Base-by-base conservation (phyloP, 164 flowering plant genomes). In the Tetrastigma voinierianum region DNA sequence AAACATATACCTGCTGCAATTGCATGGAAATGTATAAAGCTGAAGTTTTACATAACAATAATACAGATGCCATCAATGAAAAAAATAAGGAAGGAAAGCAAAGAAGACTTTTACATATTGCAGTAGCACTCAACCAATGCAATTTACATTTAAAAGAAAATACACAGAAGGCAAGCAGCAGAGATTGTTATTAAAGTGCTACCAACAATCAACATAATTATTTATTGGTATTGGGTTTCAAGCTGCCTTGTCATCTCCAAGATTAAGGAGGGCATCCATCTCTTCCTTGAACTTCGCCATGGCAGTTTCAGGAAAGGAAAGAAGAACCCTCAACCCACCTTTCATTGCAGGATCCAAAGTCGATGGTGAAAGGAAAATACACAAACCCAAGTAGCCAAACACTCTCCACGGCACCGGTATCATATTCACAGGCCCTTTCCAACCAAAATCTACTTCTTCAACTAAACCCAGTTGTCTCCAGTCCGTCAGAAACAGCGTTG, bases 201-300 rank as follows among this genome's bases (percentile, higher is more conserved):
- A n/a, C n/a, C 40, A 32, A 32, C 40, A 32, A 4, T 32, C 5
- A 32, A 32, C 40, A 32, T 32, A 32, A 32, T 3, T 32, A 32
- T 32, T 3, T 32, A 7, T 32, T 32, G 3, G 40, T 32, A 3
- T 32, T 32, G 40, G 6, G 40, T 32, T 4, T 32, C 40, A 32
- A 32, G 40, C 40, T 32, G 40, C 48, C 12, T n/a, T 9, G 10
- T 46, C 46, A 25, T 63, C 51, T n/a, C 24, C 46, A 52, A 54
- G 46, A 43, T 57, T 45, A 51, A 76, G 73, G n/a, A n/a, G 55
- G 55, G 72, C 71, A 46, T 74, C 61, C 74, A 76, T 79, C 67
- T 79, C 78, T 59, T 73, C 76, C 62, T 57, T 71, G 67, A 79
- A 79, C 76, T 74, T 43, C n/a, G 69, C 7, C 75, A 79, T 71